Conservation (phyloP, 805 yeast species). For the Candida khao-thaluensis region DNA sequence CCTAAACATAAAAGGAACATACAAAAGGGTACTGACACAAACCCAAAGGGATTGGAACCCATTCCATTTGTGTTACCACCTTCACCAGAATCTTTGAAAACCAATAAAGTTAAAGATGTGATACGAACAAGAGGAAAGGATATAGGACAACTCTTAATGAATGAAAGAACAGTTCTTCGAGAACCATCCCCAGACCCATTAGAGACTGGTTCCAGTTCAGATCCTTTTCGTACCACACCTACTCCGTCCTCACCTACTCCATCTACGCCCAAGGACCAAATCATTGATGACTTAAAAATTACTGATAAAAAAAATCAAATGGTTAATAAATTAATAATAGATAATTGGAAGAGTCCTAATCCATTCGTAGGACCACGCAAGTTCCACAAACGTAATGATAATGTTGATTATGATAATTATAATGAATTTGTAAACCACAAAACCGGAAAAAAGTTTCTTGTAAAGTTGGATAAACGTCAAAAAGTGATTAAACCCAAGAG, state of each 20-base stretch:
- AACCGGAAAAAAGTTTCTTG: constrained; percentile 35
- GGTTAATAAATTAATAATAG: constrained; percentile 2
- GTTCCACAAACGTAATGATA: not conserved
- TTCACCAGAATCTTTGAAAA: constrained; percentile 12
- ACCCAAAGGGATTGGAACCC: too few species aligned
- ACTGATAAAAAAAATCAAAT: not conserved
- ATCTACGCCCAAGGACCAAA: constrained; percentile 21
- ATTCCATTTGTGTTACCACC: constrained; percentile 6
- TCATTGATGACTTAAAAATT: constrained; percentile 27
- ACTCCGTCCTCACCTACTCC: too few species aligned
- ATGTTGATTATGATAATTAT: constrained; percentile 32
- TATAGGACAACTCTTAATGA: constrained; percentile 11
- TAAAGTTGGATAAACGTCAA: constrained; percentile 29
- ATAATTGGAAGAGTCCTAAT: constrained; percentile 15
- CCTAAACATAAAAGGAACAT: too few species aligned
- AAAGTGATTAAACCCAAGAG: constrained; percentile 38
- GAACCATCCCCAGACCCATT: constrained; percentile 22
- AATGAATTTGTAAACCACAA: constrained; percentile 39
- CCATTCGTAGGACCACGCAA: constrained; percentile 24
- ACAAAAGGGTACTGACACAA: too few species aligned
- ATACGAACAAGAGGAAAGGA: constrained; percentile 2
- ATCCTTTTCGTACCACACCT: too few species aligned
- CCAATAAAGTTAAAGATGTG: constrained; percentile 5
- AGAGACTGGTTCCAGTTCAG: too few species aligned
- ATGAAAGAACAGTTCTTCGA: constrained; percentile 15